Conservation (phyloP, 2,329 filamentous ascomycete species). For the Orbilia oligospora region DNA sequence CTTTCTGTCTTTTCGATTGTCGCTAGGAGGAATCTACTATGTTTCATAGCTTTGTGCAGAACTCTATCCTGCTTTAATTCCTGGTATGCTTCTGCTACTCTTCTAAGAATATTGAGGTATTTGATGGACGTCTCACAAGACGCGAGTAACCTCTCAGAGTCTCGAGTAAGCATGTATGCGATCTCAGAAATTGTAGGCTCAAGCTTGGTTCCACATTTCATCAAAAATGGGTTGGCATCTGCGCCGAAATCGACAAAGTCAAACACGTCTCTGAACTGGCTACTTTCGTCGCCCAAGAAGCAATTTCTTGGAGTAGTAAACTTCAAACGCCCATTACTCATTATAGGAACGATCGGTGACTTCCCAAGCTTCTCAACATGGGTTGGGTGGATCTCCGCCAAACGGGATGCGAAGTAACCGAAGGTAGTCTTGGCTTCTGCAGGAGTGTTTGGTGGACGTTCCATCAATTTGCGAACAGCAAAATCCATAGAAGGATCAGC, state of each 20-base stretch:
- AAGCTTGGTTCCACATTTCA: constrained; percentile 88
- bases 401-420: constrained; percentile 83
- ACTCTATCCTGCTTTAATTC: constrained; percentile 82
- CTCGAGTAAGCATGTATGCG: constrained; percentile 83
- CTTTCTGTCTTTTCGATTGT: constrained; percentile 76
- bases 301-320: constrained; percentile 79
- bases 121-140: constrained; percentile 81
- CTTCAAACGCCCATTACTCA: constrained; percentile 66
- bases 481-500: constrained; percentile 82
- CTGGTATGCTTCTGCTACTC: constrained; percentile 80
- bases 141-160: constrained; percentile 85
- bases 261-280: constrained; percentile 87
- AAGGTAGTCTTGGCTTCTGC: constrained; percentile 80
- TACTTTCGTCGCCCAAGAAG: constrained; percentile 80
- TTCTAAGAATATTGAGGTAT: constrained; percentile 85
- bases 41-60: constrained; percentile 82
- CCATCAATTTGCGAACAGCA: constrained; percentile 81
- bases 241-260: constrained; percentile 95
- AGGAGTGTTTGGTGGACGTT: constrained; percentile 78
- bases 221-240: constrained; percentile 88
- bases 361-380: constrained; percentile 75
- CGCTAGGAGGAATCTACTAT: constrained; percentile 83
- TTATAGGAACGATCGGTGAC: constrained; percentile 80
- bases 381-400: constrained; percentile 78
- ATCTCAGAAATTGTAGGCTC: constrained; percentile 91